A percentile compares a stretch with the other conserved stretches of the same genome.
Evolutionary conservation across 371 early-diverging fungal species (phyloP).

Genomic region (Zancudomyces culisetae): DNA sequence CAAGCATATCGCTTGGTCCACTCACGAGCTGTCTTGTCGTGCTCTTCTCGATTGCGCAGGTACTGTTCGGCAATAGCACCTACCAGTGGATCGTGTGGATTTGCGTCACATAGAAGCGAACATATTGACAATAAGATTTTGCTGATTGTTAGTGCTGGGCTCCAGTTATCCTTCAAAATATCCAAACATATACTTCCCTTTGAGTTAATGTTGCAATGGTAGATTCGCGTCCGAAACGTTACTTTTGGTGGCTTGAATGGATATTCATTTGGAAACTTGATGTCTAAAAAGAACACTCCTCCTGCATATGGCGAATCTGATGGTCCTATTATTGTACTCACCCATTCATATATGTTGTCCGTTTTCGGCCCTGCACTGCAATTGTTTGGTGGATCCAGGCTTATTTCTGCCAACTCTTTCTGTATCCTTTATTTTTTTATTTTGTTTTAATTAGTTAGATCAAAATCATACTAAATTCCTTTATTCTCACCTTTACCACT

Average conservation of each 20-base stretch:
- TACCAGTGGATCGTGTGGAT: conserved; percentile 86
- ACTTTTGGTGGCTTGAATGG: conserved; percentile 91
- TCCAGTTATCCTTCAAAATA: conserved; percentile 88
- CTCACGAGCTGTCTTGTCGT: conserved; percentile 79
- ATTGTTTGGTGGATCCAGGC: conserved; percentile 82
- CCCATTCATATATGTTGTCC: conserved; percentile 91
- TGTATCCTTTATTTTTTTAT: conserved; percentile 41
- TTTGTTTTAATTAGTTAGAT: not conserved
- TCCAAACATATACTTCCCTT: conserved; percentile 84
- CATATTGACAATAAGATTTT: conserved; percentile 80
- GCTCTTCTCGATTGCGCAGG: conserved; percentile 62
- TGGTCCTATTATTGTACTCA: conserved; percentile 85
- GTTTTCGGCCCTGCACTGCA: conserved; percentile 93
- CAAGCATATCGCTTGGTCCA: conserved; percentile 69
- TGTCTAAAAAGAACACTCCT: conserved; percentile 63
- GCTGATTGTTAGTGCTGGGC: conserved; percentile 80
- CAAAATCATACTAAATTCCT: not conserved
- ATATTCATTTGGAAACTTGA: conserved; percentile 69
- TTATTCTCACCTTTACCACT: not conserved
- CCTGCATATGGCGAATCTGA: conserved; percentile 54
- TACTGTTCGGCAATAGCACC: conserved; percentile 85
- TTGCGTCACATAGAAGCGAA: conserved; percentile 81
- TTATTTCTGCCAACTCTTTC: conserved; percentile 88
- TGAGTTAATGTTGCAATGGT: conserved; percentile 90
- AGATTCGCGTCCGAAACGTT: conserved; percentile 74